phyloP scores from a whole-genome alignment of 345 rosid genomes.

The Excoecaria agallocha region DNA sequence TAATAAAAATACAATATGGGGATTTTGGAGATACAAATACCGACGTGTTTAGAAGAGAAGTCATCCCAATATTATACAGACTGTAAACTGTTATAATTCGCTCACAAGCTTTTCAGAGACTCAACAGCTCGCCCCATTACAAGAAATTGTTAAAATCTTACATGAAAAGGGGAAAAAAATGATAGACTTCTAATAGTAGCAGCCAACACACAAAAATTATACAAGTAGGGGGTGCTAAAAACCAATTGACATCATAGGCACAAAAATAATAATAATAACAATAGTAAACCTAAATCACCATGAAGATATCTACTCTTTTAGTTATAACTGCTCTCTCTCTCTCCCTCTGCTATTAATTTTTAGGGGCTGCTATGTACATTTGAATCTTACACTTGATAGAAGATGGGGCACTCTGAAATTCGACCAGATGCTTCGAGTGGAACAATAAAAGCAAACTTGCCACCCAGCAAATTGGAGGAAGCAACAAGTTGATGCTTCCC shows the following conservation, averaged over 20 bases:
- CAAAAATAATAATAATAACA: neutral
- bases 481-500: conserved; percentile 44
- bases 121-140: conserved; percentile 22
- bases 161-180: conserved; percentile 3
- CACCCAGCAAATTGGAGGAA: conserved; percentile 22
- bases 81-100: conserved; percentile 6
- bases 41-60: neutral
- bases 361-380: conserved; percentile 15
- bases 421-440: conserved; percentile 22
- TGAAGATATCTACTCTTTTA: neutral
- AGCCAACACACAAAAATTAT: conserved; percentile 21
- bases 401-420: neutral
- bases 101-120: conserved; percentile 22
- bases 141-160: conserved; percentile 26
- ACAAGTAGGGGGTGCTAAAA: conserved; percentile 14
- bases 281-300: conserved; percentile 15
- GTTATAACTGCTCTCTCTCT: neutral
- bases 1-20: neutral
- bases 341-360: conserved; percentile 10
- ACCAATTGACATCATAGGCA: conserved; percentile 11
- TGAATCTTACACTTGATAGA: conserved; percentile 12
- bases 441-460: conserved; percentile 27
- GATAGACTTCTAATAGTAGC: conserved; percentile 19
- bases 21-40: neutral
- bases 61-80: conserved; percentile 22